Evolutionary conservation across 768 basidiomycete species (phyloP).

Genomic region (Phylloporus arenicola): DNA sequence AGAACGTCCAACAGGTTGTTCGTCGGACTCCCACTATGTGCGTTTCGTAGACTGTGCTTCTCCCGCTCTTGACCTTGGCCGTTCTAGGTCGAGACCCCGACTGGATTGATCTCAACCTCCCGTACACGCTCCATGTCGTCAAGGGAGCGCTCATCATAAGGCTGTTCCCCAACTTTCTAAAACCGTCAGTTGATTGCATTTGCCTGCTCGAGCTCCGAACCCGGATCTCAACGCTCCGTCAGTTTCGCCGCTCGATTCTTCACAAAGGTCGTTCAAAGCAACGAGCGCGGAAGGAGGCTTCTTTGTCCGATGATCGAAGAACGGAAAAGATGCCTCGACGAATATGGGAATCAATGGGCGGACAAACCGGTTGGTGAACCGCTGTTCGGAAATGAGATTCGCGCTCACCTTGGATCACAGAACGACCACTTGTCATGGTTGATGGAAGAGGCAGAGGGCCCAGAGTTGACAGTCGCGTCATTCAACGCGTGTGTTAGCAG

Average conservation of each 20-base stretch:
- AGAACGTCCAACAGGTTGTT: conserved; percentile 42
- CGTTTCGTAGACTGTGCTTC: not conserved
- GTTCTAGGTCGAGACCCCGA: conserved; percentile 35
- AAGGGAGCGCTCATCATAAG: conserved; percentile 19
- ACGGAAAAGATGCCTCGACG: conserved; percentile 16
- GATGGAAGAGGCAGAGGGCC: conserved; percentile 20
- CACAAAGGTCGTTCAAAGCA: conserved; percentile 3
- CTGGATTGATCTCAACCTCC: conserved; percentile 27
- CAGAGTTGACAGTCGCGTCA: conserved; percentile 16
- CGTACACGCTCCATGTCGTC: conserved; percentile 28
- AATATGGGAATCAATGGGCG: conserved; percentile 22
- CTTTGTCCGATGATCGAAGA: conserved; percentile 28
- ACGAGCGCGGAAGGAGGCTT: conserved; percentile 6
- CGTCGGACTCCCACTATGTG: conserved; percentile 44
- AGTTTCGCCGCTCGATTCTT: conserved; percentile 17
- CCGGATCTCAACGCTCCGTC: not conserved
- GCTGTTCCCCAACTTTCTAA: conserved; percentile 30
- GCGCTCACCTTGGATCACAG: conserved; percentile 11
- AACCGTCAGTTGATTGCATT: conserved; percentile 21
- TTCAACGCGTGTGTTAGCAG: conserved; percentile 12
- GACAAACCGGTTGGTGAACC: conserved; percentile 28
- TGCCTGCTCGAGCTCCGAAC: not conserved
- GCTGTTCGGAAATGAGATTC: not conserved
- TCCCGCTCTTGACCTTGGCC: not conserved
- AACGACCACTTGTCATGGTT: conserved; percentile 33